Evolutionary conservation across 2,329 filamentous ascomycete genomes (phyloP).

Genomic region (Didymellaceae sp.): DNA sequence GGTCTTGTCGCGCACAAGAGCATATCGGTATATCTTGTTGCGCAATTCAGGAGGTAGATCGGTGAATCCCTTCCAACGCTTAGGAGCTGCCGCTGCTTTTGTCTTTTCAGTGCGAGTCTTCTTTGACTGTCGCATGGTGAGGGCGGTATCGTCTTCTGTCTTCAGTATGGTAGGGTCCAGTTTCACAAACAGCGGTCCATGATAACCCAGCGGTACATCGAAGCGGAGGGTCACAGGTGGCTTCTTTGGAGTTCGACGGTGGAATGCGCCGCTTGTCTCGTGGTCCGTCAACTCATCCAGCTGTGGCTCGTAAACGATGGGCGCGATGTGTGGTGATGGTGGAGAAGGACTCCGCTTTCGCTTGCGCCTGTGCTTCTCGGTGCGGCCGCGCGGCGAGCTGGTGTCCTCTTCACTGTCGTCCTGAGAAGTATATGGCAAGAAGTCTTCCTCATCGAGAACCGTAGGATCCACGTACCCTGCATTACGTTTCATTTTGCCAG

Average conservation of each 20-base stretch:
- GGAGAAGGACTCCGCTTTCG: slow-evolving; percentile 47
- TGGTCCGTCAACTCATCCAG: slow-evolving; percentile 38
- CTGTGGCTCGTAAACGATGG: slow-evolving; percentile 40
- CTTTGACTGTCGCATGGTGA: slow-evolving; percentile 29
- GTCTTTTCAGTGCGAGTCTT: background rate
- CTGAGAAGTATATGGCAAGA: slow-evolving; percentile 29
- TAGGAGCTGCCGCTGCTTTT: background rate
- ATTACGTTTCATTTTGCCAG: slow-evolving; percentile 43
- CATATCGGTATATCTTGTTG: slow-evolving; percentile 54
- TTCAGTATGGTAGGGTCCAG: slow-evolving; percentile 43
- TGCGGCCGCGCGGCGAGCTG: slow-evolving; percentile 18
- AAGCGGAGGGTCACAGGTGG: slow-evolving; percentile 52
- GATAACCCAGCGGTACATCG: slow-evolving; percentile 54
- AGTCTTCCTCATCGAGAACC: slow-evolving; percentile 43
- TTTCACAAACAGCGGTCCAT: slow-evolving; percentile 54
- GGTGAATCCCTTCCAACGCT: slow-evolving; percentile 28
- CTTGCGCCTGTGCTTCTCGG: slow-evolving; percentile 35
- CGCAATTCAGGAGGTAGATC: slow-evolving; percentile 53
- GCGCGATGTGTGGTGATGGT: slow-evolving; percentile 43
- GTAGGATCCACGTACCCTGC: slow-evolving; percentile 52
- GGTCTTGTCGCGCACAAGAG: slow-evolving; percentile 47
- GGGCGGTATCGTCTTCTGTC: slow-evolving; percentile 11
- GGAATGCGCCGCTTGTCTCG: slow-evolving; percentile 27
- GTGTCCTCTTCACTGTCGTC: slow-evolving; percentile 42
- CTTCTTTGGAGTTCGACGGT: slow-evolving; percentile 24